Evolutionary conservation across 2,329 filamentous ascomycete genomes (phyloP).

Genomic region (Aspergillus sp.): DNA sequence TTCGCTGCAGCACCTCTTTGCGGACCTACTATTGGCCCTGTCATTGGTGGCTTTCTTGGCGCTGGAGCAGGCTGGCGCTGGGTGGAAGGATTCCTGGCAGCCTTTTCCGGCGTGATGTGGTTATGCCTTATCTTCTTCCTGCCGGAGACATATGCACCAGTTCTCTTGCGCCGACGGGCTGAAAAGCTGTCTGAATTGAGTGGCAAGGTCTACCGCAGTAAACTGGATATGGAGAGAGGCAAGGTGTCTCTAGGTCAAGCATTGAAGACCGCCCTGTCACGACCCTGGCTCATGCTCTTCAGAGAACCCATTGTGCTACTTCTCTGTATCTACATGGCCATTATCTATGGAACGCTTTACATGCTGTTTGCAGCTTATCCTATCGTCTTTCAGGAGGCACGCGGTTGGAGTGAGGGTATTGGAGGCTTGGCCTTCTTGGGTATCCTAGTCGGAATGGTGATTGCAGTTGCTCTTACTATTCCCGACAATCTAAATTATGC

Average conservation of each 20-base stretch:
- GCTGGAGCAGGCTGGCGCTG: constrained; percentile 68
- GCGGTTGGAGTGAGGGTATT: constrained; percentile 46
- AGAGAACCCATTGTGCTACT: constrained; percentile 55
- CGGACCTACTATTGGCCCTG: constrained; percentile 65
- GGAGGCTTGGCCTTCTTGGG: constrained; percentile 52
- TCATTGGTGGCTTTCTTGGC: constrained; percentile 68
- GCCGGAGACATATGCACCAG: constrained; percentile 50
- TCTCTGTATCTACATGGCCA: constrained; percentile 46
- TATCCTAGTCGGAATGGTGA: constrained; percentile 43
- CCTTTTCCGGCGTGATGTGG: constrained; percentile 64
- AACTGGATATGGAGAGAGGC: constrained; percentile 45
- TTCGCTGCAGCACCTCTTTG: constrained; percentile 70
- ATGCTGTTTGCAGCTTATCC: constrained; percentile 24
- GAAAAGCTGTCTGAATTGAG: constrained; percentile 52
- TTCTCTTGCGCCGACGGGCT: constrained; percentile 55
- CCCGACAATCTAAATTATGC: constrained; percentile 41
- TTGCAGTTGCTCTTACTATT: constrained; percentile 42
- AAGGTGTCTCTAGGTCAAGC: constrained; percentile 42
- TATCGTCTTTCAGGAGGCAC: constrained; percentile 19
- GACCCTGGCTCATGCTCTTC: constrained; percentile 53
- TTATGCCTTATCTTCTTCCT: constrained; percentile 33
- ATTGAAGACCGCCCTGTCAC: constrained; percentile 50
- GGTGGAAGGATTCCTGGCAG: constrained; percentile 66
- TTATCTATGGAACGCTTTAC: constrained; percentile 22
- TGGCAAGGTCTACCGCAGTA: constrained; percentile 51